Conservation (phyloP, 768 basidiomycete genomes). For the Auriscalpium orientale region DNA sequence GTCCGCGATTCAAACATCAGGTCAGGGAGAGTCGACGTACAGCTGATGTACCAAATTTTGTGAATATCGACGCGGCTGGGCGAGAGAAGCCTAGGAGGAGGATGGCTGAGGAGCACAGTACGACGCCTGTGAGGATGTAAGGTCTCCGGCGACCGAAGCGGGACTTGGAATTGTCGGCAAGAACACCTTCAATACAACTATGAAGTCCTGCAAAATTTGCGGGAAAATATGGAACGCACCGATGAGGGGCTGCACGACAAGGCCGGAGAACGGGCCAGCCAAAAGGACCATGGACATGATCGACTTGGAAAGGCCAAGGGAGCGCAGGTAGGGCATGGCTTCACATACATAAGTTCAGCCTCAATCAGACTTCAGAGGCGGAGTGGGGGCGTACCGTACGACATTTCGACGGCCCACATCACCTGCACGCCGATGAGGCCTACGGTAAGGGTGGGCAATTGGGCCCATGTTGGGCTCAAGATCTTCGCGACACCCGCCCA, state of each 20-base stretch:
- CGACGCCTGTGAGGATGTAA: conserved; percentile 69
- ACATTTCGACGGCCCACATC: conserved; percentile 94
- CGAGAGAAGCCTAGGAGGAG: conserved; percentile 79
- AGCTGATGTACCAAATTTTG: conserved; percentile 23
- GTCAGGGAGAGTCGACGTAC: conserved; percentile 18
- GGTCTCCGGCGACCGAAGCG: conserved; percentile 81
- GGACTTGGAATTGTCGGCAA: conserved; percentile 81
- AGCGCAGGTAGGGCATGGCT: conserved; percentile 86
- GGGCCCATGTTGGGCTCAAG: conserved; percentile 59
- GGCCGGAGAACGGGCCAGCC: conserved; percentile 84
- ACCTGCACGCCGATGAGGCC: conserved; percentile 81
- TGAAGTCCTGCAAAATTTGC: background rate
- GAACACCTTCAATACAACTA: conserved; percentile 32
- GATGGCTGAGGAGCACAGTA: conserved; percentile 63
- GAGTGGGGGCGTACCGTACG: conserved; percentile 47
- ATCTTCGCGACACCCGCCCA: conserved; percentile 53
- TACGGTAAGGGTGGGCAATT: conserved; percentile 63
- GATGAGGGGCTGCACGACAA: conserved; percentile 87
- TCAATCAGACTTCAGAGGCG: background rate
- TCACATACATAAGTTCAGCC: background rate
- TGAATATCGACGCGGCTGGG: conserved; percentile 48
- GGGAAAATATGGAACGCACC: conserved; percentile 35
- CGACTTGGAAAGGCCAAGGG: conserved; percentile 81
- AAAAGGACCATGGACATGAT: conserved; percentile 87
- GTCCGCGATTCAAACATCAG: too few species aligned